Evolutionary conservation across 1,284 basidiomycete species (phyloP).

Genomic region (Ganoderma multipileum): DNA sequence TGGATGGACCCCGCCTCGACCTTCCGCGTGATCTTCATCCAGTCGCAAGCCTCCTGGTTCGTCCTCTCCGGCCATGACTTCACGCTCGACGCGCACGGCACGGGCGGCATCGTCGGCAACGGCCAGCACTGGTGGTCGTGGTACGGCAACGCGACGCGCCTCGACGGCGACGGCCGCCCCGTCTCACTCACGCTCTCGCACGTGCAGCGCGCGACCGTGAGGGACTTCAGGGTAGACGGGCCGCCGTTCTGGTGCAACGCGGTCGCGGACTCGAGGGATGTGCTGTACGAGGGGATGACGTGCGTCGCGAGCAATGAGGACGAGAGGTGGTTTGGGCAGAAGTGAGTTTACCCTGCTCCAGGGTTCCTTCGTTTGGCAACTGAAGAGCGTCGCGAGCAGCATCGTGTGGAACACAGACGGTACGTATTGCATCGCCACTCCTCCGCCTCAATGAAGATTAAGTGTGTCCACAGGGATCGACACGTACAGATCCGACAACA

Average conservation of each 20-base stretch:
- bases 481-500: conserved; percentile 61
- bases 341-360: conserved; percentile 51
- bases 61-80: conserved; percentile 67
- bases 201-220: conserved; percentile 53
- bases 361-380: neutral
- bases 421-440: conserved; percentile 26
- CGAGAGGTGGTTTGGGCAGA: conserved; percentile 53
- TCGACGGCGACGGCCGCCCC: conserved; percentile 67
- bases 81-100: conserved; percentile 62
- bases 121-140: conserved; percentile 62
- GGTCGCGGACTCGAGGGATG: conserved; percentile 58
- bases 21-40: conserved; percentile 67
- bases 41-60: conserved; percentile 73
- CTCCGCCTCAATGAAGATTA: neutral
- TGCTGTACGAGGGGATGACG: conserved; percentile 66
- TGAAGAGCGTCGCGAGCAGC: conserved; percentile 39
- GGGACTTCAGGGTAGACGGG: conserved; percentile 60
- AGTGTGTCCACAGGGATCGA: conserved; percentile 52
- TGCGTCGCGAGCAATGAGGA: conserved; percentile 70
- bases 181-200: conserved; percentile 64
- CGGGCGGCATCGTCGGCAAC: conserved; percentile 71
- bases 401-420: conserved; percentile 74
- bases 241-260: conserved; percentile 75
- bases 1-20: conserved; percentile 66
- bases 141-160: conserved; percentile 50